A percentile compares a stretch with the other conserved stretches of the same genome.
phyloP scores from a whole-genome alignment of 2,329 filamentous ascomycete genomes.

The Colletotrichum sp. region DNA sequence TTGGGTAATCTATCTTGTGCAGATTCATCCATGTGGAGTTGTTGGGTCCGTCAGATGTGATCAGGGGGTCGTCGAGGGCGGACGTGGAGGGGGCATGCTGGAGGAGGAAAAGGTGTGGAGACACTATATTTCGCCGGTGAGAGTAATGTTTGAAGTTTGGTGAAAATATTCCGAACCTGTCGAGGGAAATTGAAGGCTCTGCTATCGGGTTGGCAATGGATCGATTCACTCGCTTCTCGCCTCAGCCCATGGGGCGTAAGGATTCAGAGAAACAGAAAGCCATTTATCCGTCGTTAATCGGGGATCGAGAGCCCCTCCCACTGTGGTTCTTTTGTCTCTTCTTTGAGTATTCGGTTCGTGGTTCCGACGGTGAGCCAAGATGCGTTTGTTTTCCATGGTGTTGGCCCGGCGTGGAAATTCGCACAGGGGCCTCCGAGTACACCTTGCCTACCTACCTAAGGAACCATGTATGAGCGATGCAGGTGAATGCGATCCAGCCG shows the following conservation, averaged over 20 bases:
- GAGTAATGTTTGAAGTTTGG: conserved; percentile 18
- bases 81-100: not conserved
- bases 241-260: not conserved
- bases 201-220: conserved; percentile 4
- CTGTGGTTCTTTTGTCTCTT: not conserved
- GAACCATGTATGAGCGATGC: not conserved
- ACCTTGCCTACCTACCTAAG: not conserved
- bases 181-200: conserved; percentile 17
- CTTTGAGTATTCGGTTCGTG: not conserved
- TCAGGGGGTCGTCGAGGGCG: not conserved
- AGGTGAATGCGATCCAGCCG: not conserved
- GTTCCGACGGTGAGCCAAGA: conserved; percentile 13
- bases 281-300: not conserved
- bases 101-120: conserved; percentile 4
- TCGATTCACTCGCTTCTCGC: not conserved
- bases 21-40: conserved; percentile 17
- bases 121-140: conserved; percentile 17
- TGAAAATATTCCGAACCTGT: conserved; percentile 16
- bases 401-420: not conserved
- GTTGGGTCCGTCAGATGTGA: conserved; percentile 2
- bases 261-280: not conserved
- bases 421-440: not conserved
- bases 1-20: conserved; percentile 14
- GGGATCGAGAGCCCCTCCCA: not conserved
- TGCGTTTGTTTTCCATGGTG: not conserved